phyloP scores from a whole-genome alignment of 805 yeast species.

The Candida caryicola region DNA sequence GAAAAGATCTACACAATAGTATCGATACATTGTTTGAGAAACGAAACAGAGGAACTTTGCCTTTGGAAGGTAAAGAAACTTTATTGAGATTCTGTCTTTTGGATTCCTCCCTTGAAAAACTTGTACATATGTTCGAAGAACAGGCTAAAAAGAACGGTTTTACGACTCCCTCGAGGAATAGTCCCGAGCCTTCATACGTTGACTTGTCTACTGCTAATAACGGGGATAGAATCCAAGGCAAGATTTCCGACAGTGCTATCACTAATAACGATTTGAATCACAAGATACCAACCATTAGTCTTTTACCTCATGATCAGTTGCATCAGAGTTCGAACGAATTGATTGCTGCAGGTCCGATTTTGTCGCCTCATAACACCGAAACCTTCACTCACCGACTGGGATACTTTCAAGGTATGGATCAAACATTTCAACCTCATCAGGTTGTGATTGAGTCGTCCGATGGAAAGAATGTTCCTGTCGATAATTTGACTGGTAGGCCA shows the following conservation, averaged over 20 bases:
- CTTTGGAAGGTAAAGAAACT: conserved; percentile 56
- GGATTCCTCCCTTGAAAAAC: conserved; percentile 53
- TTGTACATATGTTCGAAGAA: conserved; percentile 50
- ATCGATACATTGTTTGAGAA: conserved; percentile 49
- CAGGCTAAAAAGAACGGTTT: conserved; percentile 22
- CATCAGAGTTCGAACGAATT: conserved; percentile 51
- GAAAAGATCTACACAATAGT: conserved; percentile 50
- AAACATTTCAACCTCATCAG: conserved; percentile 56
- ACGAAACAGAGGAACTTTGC: conserved; percentile 44
- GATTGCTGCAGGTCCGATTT: conserved; percentile 52
- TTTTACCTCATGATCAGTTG: conserved; percentile 28
- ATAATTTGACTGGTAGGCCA: conserved; percentile 69
- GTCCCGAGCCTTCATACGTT: neutral
- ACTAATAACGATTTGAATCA: neutral
- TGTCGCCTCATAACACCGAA: conserved; percentile 39
- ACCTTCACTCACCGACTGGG: conserved; percentile 15
- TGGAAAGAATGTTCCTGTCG: conserved; percentile 54
- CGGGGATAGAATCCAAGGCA: neutral
- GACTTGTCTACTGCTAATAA: neutral
- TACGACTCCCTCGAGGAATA: conserved; percentile 9
- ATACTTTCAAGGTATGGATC: conserved; percentile 22
- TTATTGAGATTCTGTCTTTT: conserved; percentile 51
- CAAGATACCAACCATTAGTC: conserved; percentile 1
- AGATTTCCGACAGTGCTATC: neutral
- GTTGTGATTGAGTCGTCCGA: conserved; percentile 66